Percentiles rank a stretch among this genome's conserved stretches.
These are phyloP conservation scores for Aurantiochytrium sp. DNA, from an alignment of 108 stramenopile genomes.

Conservation along the genomic window DNA sequence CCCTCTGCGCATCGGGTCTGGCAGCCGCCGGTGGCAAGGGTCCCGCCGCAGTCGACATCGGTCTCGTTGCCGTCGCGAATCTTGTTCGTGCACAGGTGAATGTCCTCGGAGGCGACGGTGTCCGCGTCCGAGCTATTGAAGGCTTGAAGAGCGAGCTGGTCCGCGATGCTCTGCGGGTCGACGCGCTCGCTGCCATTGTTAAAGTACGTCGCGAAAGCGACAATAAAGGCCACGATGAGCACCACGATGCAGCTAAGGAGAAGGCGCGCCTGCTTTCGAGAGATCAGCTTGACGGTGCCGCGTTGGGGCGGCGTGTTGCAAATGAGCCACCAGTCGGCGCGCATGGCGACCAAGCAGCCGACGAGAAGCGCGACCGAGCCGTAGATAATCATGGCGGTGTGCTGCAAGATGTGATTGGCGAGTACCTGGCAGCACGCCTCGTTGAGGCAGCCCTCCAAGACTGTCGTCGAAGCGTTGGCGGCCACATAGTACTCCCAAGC, in stretches of 20 bases:
- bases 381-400: neutral
- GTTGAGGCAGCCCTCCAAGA: neutral
- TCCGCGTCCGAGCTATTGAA: neutral
- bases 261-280: neutral
- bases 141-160: neutral
- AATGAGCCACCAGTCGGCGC: neutral
- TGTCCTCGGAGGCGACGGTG: neutral
- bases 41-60: neutral
- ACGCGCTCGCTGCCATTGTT: neutral
- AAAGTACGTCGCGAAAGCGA: neutral
- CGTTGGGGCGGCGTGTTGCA: neutral
- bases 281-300: neutral
- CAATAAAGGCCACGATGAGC: neutral
- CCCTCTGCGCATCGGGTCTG: neutral
- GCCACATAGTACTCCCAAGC: constrained; percentile 16
- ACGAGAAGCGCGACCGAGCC: neutral
- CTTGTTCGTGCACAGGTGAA: neutral
- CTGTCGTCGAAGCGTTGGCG: neutral
- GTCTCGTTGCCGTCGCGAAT: constrained; percentile 5
- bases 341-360: neutral
- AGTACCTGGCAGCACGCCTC: neutral
- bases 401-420: neutral
- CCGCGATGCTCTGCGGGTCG: neutral
- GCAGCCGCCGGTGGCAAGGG: neutral
- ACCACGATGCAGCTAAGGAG: neutral